Conservation (phyloP, 331 rosid genomes). For the Malus hybrid region DNA sequence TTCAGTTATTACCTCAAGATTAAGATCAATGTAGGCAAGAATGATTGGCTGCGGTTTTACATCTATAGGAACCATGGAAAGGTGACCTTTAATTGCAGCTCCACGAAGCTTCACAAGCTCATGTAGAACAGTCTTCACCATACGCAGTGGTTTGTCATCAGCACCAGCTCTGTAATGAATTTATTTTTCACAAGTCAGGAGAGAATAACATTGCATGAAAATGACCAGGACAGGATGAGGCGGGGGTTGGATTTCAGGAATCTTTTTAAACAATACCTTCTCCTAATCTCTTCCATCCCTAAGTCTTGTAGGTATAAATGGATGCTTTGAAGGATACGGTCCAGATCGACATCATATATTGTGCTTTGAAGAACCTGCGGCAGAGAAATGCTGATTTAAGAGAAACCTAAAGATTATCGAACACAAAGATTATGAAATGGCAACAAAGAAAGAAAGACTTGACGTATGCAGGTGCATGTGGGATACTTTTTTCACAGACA, state of each 20-base stretch:
- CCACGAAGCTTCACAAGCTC: slow-evolving; percentile 99
- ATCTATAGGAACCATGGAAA: slow-evolving; percentile 98
- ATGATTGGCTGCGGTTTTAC: slow-evolving; percentile 95
- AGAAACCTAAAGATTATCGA: not conserved
- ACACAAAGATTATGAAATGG: not conserved
- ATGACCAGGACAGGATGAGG: not conserved
- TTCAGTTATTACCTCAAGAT: slow-evolving; percentile 69
- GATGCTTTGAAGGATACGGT: slow-evolving; percentile 94
- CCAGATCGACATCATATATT: slow-evolving; percentile 87
- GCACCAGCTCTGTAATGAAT: slow-evolving; percentile 78
- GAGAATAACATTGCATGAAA: slow-evolving; percentile 8
- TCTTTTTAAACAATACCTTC: slow-evolving; percentile 46
- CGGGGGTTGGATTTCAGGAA: not conserved
- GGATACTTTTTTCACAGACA: not conserved
- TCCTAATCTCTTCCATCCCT: slow-evolving; percentile 99
- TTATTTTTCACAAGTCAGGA: not conserved
- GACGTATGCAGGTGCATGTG: not conserved
- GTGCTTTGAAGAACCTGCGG: slow-evolving; percentile 96
- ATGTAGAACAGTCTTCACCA: slow-evolving; percentile 98
- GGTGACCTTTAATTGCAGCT: slow-evolving; percentile 96
- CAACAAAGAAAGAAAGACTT: not conserved
- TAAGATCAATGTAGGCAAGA: slow-evolving; percentile 96
- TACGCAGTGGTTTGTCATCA: slow-evolving; percentile 94
- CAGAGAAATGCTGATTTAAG: slow-evolving; percentile 6
- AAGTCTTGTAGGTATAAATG: slow-evolving; percentile 92